Conservation (phyloP, 2,329 filamentous ascomycete species). For the Aspergillus jensenii region DNA sequence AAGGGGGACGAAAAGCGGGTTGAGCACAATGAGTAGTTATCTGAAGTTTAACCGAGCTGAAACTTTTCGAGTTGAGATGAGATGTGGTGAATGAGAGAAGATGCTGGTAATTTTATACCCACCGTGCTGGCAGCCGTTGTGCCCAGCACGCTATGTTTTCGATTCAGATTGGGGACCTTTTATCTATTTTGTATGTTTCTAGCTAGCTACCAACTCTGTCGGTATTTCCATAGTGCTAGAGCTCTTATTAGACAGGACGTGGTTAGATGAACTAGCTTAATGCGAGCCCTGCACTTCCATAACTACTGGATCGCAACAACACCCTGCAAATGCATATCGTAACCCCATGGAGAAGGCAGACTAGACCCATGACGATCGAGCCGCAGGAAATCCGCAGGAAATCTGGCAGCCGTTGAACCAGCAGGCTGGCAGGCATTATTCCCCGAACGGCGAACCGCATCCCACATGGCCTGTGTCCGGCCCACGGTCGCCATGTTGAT, state of each 20-base stretch:
- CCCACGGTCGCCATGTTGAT: no score
- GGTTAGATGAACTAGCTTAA: neutral
- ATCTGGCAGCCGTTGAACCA: neutral
- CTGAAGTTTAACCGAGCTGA: neutral
- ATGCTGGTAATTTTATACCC: conserved; percentile 7
- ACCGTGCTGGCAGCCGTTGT: conserved; percentile 47
- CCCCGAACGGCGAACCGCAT: neutral
- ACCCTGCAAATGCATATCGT: neutral
- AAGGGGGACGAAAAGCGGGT: neutral
- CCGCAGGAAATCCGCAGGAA: neutral
- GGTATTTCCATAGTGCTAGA: neutral
- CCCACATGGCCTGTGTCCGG: no score
- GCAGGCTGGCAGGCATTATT: neutral
- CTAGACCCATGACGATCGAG: neutral
- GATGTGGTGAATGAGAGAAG: neutral
- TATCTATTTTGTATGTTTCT: neutral
- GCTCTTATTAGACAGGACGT: neutral
- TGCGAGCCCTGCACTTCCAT: neutral
- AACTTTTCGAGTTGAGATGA: conserved; percentile 1
- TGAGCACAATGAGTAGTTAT: neutral
- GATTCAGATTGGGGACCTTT: neutral
- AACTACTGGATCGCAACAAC: neutral
- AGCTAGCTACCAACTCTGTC: neutral
- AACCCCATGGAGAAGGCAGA: neutral
- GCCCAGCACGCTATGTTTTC: neutral